Percentiles rank a stretch among this genome's conserved stretches.
Evolutionary conservation across 768 basidiomycete species (phyloP).

Genomic region (Pulveroboletus frians): DNA sequence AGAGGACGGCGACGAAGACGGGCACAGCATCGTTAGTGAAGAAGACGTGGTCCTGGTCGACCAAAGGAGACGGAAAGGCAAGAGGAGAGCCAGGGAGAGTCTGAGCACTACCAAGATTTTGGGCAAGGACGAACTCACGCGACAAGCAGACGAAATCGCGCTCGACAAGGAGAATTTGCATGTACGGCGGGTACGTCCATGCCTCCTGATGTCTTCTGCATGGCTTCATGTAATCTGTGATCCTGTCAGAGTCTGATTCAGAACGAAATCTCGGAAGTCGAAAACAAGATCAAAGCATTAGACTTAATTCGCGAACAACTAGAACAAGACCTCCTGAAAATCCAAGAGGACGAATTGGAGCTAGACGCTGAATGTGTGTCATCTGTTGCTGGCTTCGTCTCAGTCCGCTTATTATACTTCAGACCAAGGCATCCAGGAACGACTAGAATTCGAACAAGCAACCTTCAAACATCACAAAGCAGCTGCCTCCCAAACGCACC

Average conservation of each 20-base stretch:
- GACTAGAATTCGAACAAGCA: constrained; percentile 65
- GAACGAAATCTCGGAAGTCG: constrained; percentile 84
- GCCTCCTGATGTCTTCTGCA: constrained; percentile 1
- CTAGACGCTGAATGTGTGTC: constrained; percentile 90
- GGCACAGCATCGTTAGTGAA: constrained; percentile 63
- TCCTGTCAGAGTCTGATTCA: constrained; percentile 67
- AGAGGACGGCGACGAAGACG: constrained; percentile 47
- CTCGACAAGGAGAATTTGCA: constrained; percentile 91
- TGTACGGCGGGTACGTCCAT: constrained; percentile 64
- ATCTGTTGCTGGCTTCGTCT: background rate
- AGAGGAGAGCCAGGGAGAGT: constrained; percentile 57
- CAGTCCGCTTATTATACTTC: constrained; percentile 6
- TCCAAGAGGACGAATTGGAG: constrained; percentile 95
- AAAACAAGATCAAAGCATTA: constrained; percentile 81
- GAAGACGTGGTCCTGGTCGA: constrained; percentile 67
- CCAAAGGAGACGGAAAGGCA: constrained; percentile 31
- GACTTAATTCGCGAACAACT: constrained; percentile 76
- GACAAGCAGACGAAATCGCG: constrained; percentile 81
- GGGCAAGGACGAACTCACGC: constrained; percentile 77
- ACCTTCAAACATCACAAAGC: constrained; percentile 25
- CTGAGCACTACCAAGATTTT: constrained; percentile 64
- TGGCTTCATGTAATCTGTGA: constrained; percentile 4
- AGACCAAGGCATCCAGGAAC: constrained; percentile 90
- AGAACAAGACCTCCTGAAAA: constrained; percentile 73
- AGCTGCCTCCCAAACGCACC: constrained; percentile 6